These are phyloP conservation scores for Blastobotrys malaysiensis DNA, from an alignment of 1,139 yeast genomes.

Conservation along the genomic window DNA sequence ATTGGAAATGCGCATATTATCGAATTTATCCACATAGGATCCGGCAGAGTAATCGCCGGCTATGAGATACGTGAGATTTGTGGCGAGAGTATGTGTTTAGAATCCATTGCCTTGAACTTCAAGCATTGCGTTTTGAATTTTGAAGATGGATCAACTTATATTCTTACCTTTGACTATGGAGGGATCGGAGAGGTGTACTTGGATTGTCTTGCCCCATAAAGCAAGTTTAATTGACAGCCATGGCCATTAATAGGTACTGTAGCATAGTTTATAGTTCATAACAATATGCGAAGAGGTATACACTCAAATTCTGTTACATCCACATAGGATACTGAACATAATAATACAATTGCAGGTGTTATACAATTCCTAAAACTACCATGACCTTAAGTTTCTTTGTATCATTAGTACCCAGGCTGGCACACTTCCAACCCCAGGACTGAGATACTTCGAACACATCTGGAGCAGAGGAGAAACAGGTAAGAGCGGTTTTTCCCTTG, in stretches of 20 bases:
- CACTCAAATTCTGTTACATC: too few relatives aligned
- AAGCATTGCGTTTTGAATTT: background rate
- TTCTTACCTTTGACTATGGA: background rate
- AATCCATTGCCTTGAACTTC: background rate
- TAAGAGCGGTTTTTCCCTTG: constrained; percentile 39
- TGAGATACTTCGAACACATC: constrained; percentile 47
- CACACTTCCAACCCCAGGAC: constrained; percentile 54
- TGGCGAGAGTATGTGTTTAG: background rate
- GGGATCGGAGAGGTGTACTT: background rate
- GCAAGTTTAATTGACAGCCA: too few relatives aligned
- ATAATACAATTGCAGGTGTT: constrained; percentile 1
- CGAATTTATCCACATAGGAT: background rate
- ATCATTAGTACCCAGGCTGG: constrained; percentile 45
- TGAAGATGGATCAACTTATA: background rate
- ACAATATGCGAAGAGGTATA: too few relatives aligned
- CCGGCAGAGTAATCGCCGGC: background rate
- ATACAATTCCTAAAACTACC: constrained; percentile 45
- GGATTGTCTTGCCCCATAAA: background rate
- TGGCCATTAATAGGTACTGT: too few relatives aligned
- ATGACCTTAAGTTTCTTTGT: constrained; percentile 42
- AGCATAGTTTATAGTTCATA: too few relatives aligned
- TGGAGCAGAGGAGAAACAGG: constrained; percentile 48
- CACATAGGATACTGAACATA: background rate
- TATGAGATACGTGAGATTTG: background rate
- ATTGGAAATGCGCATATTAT: background rate